phyloP scores from a whole-genome alignment of 306 rosid species.

The Vigna hirtella region DNA sequence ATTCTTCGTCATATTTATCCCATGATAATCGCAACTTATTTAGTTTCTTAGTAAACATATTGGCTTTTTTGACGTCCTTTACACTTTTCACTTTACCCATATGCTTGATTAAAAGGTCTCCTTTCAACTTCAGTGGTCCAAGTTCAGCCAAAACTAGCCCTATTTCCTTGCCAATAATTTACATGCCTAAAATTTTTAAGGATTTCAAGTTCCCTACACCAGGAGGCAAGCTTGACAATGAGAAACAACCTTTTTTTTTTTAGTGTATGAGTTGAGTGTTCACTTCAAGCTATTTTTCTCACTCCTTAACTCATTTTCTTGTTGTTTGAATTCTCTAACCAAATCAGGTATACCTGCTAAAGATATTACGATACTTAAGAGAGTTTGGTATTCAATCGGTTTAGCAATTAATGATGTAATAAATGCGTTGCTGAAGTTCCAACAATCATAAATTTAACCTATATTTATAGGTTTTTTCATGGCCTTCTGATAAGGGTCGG shows the following conservation, averaged over 20 bases:
- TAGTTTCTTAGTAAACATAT: background rate
- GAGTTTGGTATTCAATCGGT: too few species aligned
- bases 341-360: too few species aligned
- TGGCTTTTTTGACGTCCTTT: background rate
- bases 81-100: background rate
- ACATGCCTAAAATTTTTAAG: conserved; percentile 2
- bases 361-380: too few species aligned
- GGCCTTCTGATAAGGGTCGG: too few species aligned
- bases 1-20: background rate
- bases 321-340: too few species aligned
- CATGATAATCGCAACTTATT: background rate
- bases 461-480: too few species aligned
- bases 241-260: accelerated
- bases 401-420: too few species aligned
- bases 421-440: too few species aligned
- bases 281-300: too few species aligned
- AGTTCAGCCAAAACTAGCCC: background rate
- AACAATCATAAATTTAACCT: too few species aligned
- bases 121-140: background rate
- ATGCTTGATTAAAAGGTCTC: background rate
- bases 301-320: too few species aligned
- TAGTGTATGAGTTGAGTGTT: too few species aligned
- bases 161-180: conserved; percentile 6
- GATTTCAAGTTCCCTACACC: conserved; percentile 4
- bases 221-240: conserved; percentile 9